A percentile compares a stretch with the other conserved stretches of the same genome.
Conservation (phyloP, 2,329 filamentous ascomycete genomes). For the Fusarium neocosmosporiellum region DNA sequence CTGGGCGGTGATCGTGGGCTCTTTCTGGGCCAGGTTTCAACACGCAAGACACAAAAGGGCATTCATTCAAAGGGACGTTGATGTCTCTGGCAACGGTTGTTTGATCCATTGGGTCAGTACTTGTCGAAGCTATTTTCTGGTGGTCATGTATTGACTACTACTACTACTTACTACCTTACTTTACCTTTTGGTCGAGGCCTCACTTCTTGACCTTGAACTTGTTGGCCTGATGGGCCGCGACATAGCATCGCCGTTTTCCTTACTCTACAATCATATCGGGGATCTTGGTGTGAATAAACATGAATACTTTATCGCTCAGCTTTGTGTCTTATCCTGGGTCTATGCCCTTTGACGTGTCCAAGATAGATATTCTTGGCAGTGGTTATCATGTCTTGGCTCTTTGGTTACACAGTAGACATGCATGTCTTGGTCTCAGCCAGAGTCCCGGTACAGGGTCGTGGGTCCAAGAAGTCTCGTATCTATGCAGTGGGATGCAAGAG, state of each 20-base stretch:
- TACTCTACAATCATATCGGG: background rate
- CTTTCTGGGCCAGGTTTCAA: slow-evolving; percentile 22
- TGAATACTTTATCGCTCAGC: slow-evolving; percentile 10
- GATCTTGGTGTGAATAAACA: slow-evolving; percentile 7
- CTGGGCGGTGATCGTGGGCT: slow-evolving; percentile 34
- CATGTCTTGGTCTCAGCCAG: slow-evolving; percentile 6
- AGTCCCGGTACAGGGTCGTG: background rate
- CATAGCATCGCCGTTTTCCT: slow-evolving; percentile 44
- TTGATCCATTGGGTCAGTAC: slow-evolving; percentile 1
- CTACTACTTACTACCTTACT: background rate
- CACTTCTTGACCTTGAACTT: slow-evolving; percentile 14
- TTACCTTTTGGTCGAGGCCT: slow-evolving; percentile 1
- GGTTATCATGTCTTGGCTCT: slow-evolving; percentile 5
- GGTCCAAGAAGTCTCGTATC: background rate
- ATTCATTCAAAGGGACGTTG: slow-evolving; percentile 6
- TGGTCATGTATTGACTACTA: background rate
- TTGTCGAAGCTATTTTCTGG: slow-evolving; percentile 17
- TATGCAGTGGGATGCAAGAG: background rate
- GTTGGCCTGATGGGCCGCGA: slow-evolving; percentile 21
- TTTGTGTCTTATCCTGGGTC: background rate
- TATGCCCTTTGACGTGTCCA: background rate
- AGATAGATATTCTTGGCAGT: background rate
- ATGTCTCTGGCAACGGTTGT: background rate
- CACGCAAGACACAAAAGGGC: slow-evolving; percentile 19
- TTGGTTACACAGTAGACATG: background rate